Evolutionary conservation across 768 basidiomycete genomes (phyloP), one percentile per base, ranked within the genome.

Genomic region (Leccinum rimulosum): DNA sequence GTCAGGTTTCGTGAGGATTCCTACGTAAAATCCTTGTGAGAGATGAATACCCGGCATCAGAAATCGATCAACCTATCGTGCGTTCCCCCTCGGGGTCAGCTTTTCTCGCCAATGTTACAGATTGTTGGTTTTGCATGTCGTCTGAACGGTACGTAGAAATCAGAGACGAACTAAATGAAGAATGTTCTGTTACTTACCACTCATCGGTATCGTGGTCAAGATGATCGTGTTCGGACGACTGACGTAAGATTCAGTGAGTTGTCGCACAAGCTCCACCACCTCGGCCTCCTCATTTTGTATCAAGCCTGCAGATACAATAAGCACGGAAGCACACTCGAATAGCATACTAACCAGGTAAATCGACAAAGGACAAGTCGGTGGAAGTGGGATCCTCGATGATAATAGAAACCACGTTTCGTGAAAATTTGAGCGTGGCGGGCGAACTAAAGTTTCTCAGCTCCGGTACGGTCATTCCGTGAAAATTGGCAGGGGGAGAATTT

Each of bases 1-100:
- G 61, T 91, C 89, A 0, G 87, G 84, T 63, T 91, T 90, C 0
- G 89, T 91, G 10, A 89, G 76, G 1, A 91, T 80, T 6, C 85
- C 88, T 89, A 61, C 1, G 8, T 28, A 5, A 28, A 22, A 48
- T 3, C 7, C 25, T 9, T 35, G 19, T 60, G 6, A 64, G 43
- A 40, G 0, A 15, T 12, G 15, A 9, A 15, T 8, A 6, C 8
- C 38, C 36, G 35, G 6, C n/a, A 6, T n/a, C 22, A 54, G 15
- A 19, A 12, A 28, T 19, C 1, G 17, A 55, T 69, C 19, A 54
- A 83, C 88, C 88, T 57, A 89, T 87, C 0, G 85, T 91, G 1
- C 88, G 77, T 36, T 76, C 70, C 3, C 86, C 85, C 0, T 73
- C 58, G 0, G 80, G 79, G 66, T 89, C 88, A 0, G 75, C 81